These are phyloP conservation scores for Mortierella sp. DNA, from an alignment of 371 early-diverging fungal genomes.

Conservation along the genomic window DNA sequence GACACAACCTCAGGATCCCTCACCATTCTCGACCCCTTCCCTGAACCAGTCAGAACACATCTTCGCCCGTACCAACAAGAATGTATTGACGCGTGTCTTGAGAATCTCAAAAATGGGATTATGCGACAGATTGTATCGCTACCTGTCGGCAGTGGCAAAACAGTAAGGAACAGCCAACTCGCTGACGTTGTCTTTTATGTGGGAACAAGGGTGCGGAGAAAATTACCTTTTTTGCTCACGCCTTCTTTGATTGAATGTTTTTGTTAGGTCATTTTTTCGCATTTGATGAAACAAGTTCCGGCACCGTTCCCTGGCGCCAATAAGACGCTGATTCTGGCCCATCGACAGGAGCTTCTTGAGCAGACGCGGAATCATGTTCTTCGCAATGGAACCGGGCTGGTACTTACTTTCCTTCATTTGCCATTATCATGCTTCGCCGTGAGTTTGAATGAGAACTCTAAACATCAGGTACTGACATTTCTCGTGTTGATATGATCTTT, in stretches of 20 bases:
- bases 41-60: constrained; percentile 9
- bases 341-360: constrained; percentile 88
- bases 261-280: constrained; percentile 83
- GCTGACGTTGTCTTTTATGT: neutral
- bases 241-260: neutral
- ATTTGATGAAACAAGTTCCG: constrained; percentile 81
- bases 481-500: neutral
- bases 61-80: constrained; percentile 85
- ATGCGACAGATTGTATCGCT: constrained; percentile 84
- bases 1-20: neutral
- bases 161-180: constrained; percentile 62
- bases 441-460: neutral
- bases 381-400: constrained; percentile 67
- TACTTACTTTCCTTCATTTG: constrained; percentile 34
- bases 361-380: constrained; percentile 84
- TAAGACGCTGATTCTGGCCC: constrained; percentile 88
- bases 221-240: neutral
- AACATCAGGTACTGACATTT: neutral
- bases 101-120: constrained; percentile 64
- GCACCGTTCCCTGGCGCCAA: constrained; percentile 74
- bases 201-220: neutral
- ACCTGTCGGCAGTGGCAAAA: constrained; percentile 94
- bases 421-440: neutral
- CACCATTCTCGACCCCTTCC: too few relatives aligned
- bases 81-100: constrained; percentile 80